Evolutionary conservation across 148 eudicot genomes (phyloP).

Genomic region (Dysphania ambrosioides): DNA sequence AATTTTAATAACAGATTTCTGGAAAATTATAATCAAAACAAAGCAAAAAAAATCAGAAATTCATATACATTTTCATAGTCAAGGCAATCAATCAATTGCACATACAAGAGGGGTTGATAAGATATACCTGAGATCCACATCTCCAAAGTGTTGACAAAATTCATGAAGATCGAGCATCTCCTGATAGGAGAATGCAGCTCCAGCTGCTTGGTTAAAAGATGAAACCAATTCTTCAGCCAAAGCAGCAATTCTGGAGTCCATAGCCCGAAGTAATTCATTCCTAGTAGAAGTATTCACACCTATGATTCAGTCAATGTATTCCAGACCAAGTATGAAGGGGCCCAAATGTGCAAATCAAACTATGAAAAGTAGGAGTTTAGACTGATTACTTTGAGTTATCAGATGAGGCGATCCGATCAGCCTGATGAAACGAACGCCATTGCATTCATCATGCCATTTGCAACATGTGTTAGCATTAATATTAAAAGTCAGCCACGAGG

Average conservation of each 20-base stretch:
- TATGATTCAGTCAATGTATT: conserved; percentile 24
- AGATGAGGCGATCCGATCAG: conserved; percentile 42
- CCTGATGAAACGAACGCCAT: conserved; percentile 39
- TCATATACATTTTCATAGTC: not conserved
- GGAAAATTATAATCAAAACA: conserved; percentile 22
- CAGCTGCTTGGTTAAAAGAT: conserved; percentile 64
- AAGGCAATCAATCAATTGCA: conserved; percentile 1
- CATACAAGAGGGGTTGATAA: not conserved
- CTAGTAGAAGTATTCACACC: conserved; percentile 36
- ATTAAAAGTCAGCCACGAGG: conserved; percentile 20
- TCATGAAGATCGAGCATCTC: conserved; percentile 51
- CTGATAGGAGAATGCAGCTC: conserved; percentile 39
- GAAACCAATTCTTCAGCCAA: conserved; percentile 60
- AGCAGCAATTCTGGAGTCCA: conserved; percentile 75
- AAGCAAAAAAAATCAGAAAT: conserved; percentile 5
- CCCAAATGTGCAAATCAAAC: not conserved
- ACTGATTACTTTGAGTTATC: conserved; percentile 75
- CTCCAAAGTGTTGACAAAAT: conserved; percentile 68
- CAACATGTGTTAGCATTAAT: conserved; percentile 16
- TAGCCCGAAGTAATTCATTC: conserved; percentile 86
- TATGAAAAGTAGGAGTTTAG: conserved; percentile 9
- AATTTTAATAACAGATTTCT: conserved; percentile 58
- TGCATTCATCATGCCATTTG: conserved; percentile 10
- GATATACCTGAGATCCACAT: conserved; percentile 54
- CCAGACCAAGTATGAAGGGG: not conserved